Conservation (phyloP, 805 yeast species). For the Phaffomyces opuntiae region DNA sequence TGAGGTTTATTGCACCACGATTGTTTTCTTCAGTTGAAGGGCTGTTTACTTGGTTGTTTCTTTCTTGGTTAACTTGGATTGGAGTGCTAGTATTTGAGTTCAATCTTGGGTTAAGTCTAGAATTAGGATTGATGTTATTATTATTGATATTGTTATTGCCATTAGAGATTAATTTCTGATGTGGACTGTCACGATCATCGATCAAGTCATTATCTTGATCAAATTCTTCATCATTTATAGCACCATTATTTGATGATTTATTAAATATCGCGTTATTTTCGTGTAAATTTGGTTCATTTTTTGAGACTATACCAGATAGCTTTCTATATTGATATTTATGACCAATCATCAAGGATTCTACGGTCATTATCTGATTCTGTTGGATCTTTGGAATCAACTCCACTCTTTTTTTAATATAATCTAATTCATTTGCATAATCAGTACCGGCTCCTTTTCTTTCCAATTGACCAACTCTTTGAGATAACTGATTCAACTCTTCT, state of each 20-base stretch:
- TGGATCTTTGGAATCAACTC: conserved; percentile 17
- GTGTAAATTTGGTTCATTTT: not conserved
- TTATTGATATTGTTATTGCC: no score
- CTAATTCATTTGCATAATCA: conserved; percentile 9
- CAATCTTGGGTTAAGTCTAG: no score
- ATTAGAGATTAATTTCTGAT: no score
- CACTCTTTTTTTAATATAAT: conserved; percentile 6
- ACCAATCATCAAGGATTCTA: conserved; percentile 15
- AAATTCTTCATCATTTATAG: not conserved
- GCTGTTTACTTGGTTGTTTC: no score
- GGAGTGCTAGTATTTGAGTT: no score
- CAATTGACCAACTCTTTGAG: conserved; percentile 15
- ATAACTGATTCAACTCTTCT: conserved; percentile 14
- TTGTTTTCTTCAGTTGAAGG: no score
- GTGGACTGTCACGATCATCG: not conserved
- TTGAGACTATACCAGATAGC: conserved; percentile 6
- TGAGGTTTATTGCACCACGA: no score
- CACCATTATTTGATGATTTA: no score
- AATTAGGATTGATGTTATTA: no score
- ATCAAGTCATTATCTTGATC: not conserved
- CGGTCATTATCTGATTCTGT: conserved; percentile 11
- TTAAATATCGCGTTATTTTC: not conserved
- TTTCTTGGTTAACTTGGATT: no score
- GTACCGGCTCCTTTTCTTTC: conserved; percentile 7
- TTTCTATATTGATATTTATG: conserved; percentile 17